Evolutionary conservation across 331 rosid species (phyloP), one percentile per base, ranked within the genome.

Genomic region (Quercus phellos): DNA sequence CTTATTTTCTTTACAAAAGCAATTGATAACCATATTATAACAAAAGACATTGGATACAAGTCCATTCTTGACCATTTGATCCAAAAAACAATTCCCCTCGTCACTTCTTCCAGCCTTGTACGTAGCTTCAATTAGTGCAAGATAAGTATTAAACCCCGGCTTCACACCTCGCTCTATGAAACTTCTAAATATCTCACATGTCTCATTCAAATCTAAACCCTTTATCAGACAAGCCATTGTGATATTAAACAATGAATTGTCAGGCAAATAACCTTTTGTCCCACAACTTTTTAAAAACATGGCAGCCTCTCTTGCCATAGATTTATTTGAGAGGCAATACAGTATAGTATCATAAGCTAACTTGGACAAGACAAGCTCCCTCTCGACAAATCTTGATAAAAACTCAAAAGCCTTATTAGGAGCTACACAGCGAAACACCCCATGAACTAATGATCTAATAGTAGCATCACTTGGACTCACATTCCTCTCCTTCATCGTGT

Each of bases 361-460:
- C 81, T 88, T 88, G 61, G 83, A 80, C 76, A 80, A 77, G 11
- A 13, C 29, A 12, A 55, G 79, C 50, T 89, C 86, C 84, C 70
- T 76, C 61, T 90, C 84, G 7, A 87, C 79, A 86, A 86, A 92
- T n/a, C 77, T 68, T 21, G 83, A 84, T 17, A 90, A 85, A 55
- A 87, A 77, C 70, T 87, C 88, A 80, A 85, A 81, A 4, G 94
- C 97, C 84, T 89, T 77, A 67, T 78, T 76, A 6, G 96, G 87
- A 55, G 74, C 87, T 59, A 79, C n/a, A 66, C 93, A 88, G 24
- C 84, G 88, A 59, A 94, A 94, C 56, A 85, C 78, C 42, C 97
- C 98, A 63, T 94, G 92, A 83, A 92, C 88, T 77, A 94, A 76
- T 19, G 97, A 82, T 81, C 98, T 88, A 43, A 92, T 67, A 18